Percentiles rank a stretch among this genome's conserved stretches.
Conservation (phyloP, 2,329 filamentous ascomycete species). For the Hypoxylon sp. region DNA sequence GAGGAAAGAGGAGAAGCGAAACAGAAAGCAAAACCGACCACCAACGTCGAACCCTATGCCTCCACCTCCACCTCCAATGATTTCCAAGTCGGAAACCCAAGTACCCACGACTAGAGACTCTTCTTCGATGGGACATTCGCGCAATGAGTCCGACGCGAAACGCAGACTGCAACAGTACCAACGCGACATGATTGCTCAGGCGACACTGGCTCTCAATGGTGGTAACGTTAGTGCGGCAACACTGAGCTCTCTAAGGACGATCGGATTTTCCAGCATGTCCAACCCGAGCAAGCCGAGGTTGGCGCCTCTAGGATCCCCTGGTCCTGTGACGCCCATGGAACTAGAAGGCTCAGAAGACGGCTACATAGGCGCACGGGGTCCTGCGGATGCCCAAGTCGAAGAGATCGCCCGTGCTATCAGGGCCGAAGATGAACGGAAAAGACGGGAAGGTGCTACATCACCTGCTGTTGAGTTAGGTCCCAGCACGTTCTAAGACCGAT, state of each 20-base stretch:
- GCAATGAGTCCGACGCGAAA: conserved; percentile 62
- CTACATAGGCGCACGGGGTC: conserved; percentile 55
- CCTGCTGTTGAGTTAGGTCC: conserved; percentile 52
- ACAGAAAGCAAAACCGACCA: conserved; percentile 40
- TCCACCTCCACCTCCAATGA: conserved; percentile 45
- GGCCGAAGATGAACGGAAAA: conserved; percentile 52
- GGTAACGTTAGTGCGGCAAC: conserved; percentile 50
- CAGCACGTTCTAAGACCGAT: conserved; percentile 47
- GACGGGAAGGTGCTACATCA: conserved; percentile 51
- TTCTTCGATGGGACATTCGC: conserved; percentile 48
- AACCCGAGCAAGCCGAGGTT: conserved; percentile 63
- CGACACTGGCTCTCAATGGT: conserved; percentile 59
- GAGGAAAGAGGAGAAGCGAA: conserved; percentile 51
- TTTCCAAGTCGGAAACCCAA: conserved; percentile 55
- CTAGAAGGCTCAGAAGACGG: conserved; percentile 59
- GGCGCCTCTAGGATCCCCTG: conserved; percentile 67
- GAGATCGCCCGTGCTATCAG: conserved; percentile 51
- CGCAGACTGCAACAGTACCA: conserved; percentile 69
- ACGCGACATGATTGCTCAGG: conserved; percentile 71
- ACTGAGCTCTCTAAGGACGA: conserved; percentile 55
- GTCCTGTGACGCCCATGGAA: conserved; percentile 72
- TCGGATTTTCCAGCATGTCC: conserved; percentile 54
- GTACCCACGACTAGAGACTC: conserved; percentile 48
- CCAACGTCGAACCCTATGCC: conserved; percentile 46
- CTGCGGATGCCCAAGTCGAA: conserved; percentile 44